Base-by-base conservation (phyloP, 2,329 filamentous ascomycete species). In the Herpotrichia juniperi region DNA sequence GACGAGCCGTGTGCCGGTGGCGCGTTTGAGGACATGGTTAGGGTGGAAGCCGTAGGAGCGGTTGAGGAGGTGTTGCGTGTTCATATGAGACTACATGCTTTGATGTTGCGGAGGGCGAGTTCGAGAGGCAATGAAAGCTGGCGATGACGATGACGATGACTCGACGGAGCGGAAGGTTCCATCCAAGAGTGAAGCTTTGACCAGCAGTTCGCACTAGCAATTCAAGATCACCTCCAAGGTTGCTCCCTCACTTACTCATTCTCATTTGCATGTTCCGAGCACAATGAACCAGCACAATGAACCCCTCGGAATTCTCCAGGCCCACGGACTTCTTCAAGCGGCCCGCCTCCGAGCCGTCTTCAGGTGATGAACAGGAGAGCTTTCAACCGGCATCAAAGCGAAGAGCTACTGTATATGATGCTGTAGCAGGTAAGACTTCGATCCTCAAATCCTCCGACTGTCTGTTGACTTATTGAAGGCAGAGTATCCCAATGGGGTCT, bases 1-100 rank as follows among this genome's bases (percentile, higher is more conserved):
- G 40, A 93, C 76, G 53, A 92, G 82, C 28, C 83, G 81, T 12
- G 85, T 83, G 19, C 85, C 86, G 64, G 90, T 83, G 16, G 84
- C 81, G 58, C 84, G 81, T 62, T 87, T 83, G 61, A 96, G 84
- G 42, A 80, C 79, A 62, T 83, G 81, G 43, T 86, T 84, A 58
- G 79, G 76, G 65, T 47, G 53, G 53, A 82, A 82, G 76, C 91
- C 90, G 56, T 87, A 81, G 71, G 89, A 87, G 76, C 91, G 87
- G 71, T 90, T 86, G 73, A 94, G 81, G 55, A 96, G 79, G 72
- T 87, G 86, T 66, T 71, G 70, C 84, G 61, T 62, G 63, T 59
- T 68, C 71, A 74, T 74, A 66, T 62, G 68, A 60, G 56, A 64
- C 66, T 69, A 72, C 69, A 73, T 73, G 63, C 62, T 70, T 69